These are phyloP conservation scores for Phialophora verrucosa DNA, from an alignment of 2,329 filamentous ascomycete species.

Conservation along the genomic window DNA sequence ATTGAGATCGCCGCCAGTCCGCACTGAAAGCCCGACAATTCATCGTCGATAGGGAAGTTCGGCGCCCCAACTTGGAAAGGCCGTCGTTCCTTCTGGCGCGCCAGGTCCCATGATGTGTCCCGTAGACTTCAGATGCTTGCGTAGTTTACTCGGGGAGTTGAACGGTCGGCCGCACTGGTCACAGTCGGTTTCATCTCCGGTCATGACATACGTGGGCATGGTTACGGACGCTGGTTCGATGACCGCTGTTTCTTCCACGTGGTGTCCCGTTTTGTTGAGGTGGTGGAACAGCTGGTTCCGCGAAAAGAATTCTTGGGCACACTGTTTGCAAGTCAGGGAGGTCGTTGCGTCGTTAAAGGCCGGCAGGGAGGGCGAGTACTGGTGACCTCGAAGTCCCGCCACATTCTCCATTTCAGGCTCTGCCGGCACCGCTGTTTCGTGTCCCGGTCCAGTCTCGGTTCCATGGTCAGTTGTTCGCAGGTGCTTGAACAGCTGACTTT, in stretches of 20 bases:
- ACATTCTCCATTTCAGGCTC: background rate
- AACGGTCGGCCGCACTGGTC: slow-evolving; percentile 1
- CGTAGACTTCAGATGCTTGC: slow-evolving; percentile 4
- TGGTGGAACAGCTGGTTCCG: slow-evolving; percentile 1
- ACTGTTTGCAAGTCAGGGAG: background rate
- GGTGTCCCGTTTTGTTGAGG: background rate
- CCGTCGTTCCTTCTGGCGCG: background rate
- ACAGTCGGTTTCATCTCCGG: background rate
- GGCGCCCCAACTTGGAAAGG: background rate
- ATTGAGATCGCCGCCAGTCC: too few relatives aligned
- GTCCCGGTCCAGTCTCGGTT: background rate
- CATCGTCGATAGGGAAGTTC: background rate
- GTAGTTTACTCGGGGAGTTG: background rate
- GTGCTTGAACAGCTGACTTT: too few relatives aligned
- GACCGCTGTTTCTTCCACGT: background rate
- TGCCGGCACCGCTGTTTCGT: background rate
- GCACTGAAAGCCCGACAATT: background rate
- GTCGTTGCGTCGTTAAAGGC: background rate
- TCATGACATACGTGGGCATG: background rate
- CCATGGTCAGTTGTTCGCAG: background rate
- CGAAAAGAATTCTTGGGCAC: background rate
- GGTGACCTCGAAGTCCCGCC: background rate
- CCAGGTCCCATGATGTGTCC: background rate
- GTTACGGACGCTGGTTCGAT: background rate
- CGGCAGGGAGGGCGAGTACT: background rate